Base-by-base conservation (phyloP, 768 basidiomycete species). In the Podaxis mareebaensis region DNA sequence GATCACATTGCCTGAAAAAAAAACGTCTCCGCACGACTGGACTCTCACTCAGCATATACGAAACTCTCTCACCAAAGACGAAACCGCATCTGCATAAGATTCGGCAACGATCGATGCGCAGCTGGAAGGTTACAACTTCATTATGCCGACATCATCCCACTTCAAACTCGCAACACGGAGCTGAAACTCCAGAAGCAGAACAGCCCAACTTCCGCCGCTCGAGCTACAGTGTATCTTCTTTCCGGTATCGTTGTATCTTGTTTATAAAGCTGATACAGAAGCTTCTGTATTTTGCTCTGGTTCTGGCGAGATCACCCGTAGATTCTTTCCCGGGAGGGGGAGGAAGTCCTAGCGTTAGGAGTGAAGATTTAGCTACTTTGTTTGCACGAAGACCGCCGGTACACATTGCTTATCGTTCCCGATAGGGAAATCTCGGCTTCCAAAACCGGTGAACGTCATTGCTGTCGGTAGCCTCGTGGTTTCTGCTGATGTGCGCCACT, bases 301-400 rank as follows among this genome's bases (percentile, higher is more conserved):
- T 38, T 52, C 57, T 59, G 58, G 64, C 44, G 58, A 65, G 63
- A 56, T 65, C 46, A 58, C 40, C 33, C 65, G 63, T 69, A 59
- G n/a, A 60, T 61, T 26, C 15, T 26, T 62, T 36, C 36, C 5
- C 20, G 40, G 33, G 8, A 10, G 8, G 33, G 28, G 33, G 33
- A 10, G 48, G 44, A 60, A 40, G 38, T 30, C 22, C 39, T 33
- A 33, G 33, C 53, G 20, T 33, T 33, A n/a, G 20, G 17, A 46
- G 12, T 17, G 15, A 22, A 40, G 28, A 30, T 48, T 62, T 30
- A 28, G 17, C 15, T 22, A 24, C 53, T 22, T 54, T 53, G 26
- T 28, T 55, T n/a, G 44, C 54, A 48, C 26, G 8, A 39, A 46
- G 53, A 22, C 61, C 46, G 24, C 28, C 42, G 15, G 46, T 55